These are phyloP conservation scores for Blastomyces silverae DNA, from an alignment of 2,329 filamentous ascomycete species.

Conservation along the genomic window DNA sequence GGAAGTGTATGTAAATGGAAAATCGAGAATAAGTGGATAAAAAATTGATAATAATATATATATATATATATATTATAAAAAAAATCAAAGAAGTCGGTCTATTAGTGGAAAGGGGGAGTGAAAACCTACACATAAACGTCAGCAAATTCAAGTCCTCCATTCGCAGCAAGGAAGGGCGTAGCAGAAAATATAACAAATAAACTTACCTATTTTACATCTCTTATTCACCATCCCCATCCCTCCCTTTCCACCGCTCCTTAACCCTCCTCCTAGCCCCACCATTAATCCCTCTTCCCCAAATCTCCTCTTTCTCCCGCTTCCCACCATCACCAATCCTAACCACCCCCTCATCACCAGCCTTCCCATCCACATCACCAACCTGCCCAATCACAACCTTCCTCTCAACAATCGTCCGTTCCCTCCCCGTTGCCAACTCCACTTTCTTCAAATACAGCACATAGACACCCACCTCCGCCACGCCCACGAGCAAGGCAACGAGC, in stretches of 20 bases:
- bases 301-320: constrained; percentile 28
- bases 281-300: constrained; percentile 39
- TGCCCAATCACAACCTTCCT: constrained; percentile 30
- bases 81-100: constrained; percentile 4
- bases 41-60: not conserved
- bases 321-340: constrained; percentile 12
- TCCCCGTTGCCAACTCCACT: constrained; percentile 34
- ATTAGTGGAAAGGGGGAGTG: not conserved
- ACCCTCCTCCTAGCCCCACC: constrained; percentile 38
- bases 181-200: constrained; percentile 12
- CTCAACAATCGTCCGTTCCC: constrained; percentile 36
- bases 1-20: not conserved
- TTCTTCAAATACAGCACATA: constrained; percentile 45
- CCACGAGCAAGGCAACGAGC: constrained; percentile 38
- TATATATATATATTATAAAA: constrained; percentile 11
- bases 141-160: constrained; percentile 1
- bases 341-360: constrained; percentile 5
- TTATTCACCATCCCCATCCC: constrained; percentile 19
- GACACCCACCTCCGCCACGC: constrained; percentile 43
- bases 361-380: constrained; percentile 15
- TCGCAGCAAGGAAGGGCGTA: not conserved
- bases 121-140: not conserved
- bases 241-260: constrained; percentile 35
- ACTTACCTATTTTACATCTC: constrained; percentile 11
- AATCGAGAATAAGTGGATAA: not conserved